A percentile compares a stretch with the other conserved stretches of the same genome.
Conservation (phyloP, 75 land plant genomes). For the Pinus albicaulis region DNA sequence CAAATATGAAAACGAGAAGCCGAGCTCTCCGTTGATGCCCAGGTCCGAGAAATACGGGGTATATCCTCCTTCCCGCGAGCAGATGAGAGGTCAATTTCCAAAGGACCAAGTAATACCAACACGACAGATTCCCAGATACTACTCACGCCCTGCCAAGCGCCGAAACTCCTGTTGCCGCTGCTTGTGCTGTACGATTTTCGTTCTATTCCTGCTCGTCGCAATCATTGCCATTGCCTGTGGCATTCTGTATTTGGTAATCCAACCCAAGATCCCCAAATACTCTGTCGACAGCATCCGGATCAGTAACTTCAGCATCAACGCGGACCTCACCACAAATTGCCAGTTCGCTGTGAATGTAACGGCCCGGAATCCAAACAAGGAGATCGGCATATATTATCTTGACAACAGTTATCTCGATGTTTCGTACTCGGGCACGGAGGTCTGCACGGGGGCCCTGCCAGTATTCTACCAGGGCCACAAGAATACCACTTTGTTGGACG, state of each 20-base stretch:
- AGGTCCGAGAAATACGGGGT: neutral
- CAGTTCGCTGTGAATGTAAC: constrained; percentile 21
- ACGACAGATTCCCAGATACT: constrained; percentile 9
- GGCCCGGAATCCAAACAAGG: constrained; percentile 43
- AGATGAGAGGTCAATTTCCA: neutral
- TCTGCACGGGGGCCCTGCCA: constrained; percentile 29
- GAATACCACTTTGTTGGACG: constrained; percentile 29
- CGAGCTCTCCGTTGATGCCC: neutral
- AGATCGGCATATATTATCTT: constrained; percentile 42
- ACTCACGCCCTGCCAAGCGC: constrained; percentile 29
- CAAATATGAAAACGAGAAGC: neutral
- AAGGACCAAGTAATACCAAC: neutral
- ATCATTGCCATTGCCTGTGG: constrained; percentile 6
- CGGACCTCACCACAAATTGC: constrained; percentile 11
- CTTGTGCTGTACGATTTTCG: constrained; percentile 38
- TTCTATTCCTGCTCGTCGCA: constrained; percentile 27
- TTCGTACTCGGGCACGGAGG: constrained; percentile 15
- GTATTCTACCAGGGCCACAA: constrained; percentile 49
- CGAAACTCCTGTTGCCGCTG: constrained; percentile 31
- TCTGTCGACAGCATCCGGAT: constrained; percentile 16
- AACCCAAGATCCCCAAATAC: constrained; percentile 28
- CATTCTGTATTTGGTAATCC: constrained; percentile 23
- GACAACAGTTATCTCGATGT: constrained; percentile 15
- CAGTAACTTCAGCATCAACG: constrained; percentile 6
- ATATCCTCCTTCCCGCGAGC: neutral